Percentiles rank a stretch among this genome's conserved stretches.
phyloP scores from a whole-genome alignment of 371 early-diverging fungal genomes.

The Mucor indicus region DNA sequence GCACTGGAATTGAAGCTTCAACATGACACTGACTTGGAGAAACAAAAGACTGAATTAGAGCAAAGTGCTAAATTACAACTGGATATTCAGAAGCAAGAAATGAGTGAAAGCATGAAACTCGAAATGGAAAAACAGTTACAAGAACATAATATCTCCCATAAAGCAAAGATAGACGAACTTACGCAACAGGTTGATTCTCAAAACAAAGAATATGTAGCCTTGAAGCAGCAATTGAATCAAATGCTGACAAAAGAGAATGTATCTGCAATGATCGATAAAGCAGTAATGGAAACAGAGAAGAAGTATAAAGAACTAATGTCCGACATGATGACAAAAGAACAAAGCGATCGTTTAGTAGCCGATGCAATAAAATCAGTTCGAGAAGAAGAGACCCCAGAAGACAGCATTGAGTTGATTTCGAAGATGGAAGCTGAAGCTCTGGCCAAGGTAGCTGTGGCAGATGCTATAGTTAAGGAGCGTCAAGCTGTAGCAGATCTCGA shows the following conservation, averaged over 20 bases:
- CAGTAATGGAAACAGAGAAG: conserved; percentile 11
- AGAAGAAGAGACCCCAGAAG: conserved; percentile 15
- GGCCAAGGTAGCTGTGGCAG: conserved; percentile 24
- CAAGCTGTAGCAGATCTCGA: conserved; percentile 22
- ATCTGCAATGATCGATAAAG: conserved; percentile 8
- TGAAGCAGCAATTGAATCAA: conserved; percentile 1
- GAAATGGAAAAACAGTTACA: background rate
- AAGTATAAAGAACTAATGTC: conserved; percentile 9
- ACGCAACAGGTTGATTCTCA: conserved; percentile 4
- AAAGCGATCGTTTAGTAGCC: conserved; percentile 12
- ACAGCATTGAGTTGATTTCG: conserved; percentile 20
- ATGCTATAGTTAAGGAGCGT: conserved; percentile 27
- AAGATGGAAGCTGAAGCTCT: conserved; percentile 20
- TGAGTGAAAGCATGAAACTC: background rate
- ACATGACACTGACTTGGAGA: too few relatives aligned
- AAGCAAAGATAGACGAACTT: conserved; percentile 2
- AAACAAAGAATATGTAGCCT: conserved; percentile 15
- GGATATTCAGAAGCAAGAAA: too few relatives aligned
- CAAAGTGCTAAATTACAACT: background rate
- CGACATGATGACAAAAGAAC: conserved; percentile 12
- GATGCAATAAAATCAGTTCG: conserved; percentile 11
- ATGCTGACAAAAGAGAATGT: conserved; percentile 18
- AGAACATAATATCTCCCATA: background rate
- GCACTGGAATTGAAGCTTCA: too few relatives aligned
- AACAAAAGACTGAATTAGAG: conserved; percentile 1